These are phyloP conservation scores for Avicennia marina DNA, from an alignment of 257 asterid species.

Conservation along the genomic window DNA sequence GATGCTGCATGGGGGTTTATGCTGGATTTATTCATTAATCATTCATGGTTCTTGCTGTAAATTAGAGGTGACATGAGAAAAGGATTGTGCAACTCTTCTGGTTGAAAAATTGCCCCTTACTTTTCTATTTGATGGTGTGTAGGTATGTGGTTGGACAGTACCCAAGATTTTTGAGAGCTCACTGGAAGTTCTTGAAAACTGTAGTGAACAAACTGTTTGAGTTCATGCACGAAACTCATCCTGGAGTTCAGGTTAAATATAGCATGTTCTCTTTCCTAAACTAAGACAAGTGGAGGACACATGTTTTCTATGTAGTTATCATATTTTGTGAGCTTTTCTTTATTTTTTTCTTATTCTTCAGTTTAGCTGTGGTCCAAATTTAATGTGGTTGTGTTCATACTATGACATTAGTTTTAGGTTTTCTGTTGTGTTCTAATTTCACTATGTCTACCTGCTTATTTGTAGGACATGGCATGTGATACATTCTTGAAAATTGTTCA, in stretches of 20 bases:
- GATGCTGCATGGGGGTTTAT: conserved; percentile 1
- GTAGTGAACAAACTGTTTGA: conserved; percentile 97
- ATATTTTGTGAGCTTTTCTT: not conserved
- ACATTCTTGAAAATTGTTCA: conserved; percentile 97
- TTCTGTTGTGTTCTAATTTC: not conserved
- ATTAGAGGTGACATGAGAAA: conserved; percentile 6
- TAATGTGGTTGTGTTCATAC: not conserved
- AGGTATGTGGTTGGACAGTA: conserved; percentile 99
- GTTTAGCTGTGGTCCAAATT: conserved; percentile 6
- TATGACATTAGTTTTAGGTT: not conserved
- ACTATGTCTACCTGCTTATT: conserved; percentile 12
- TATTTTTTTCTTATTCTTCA: conserved; percentile 4
- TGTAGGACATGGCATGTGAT: conserved; percentile 98
- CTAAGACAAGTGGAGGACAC: not conserved
- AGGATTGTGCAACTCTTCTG: not conserved
- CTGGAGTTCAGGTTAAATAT: conserved; percentile 91
- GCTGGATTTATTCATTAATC: not conserved
- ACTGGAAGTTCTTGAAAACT: conserved; percentile 99
- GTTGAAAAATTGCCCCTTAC: not conserved
- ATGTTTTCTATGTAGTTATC: not conserved
- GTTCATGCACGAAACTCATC: conserved; percentile 99
- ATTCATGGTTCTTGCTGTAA: conserved; percentile 10
- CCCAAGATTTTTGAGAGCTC: conserved; percentile 97
- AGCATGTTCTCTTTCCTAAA: conserved; percentile 3
- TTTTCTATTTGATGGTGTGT: conserved; percentile 17